Percentiles rank a stretch among this genome's conserved stretches.
Conservation (phyloP, 2,329 filamentous ascomycete genomes). For the Trematosphaeria pertusa region DNA sequence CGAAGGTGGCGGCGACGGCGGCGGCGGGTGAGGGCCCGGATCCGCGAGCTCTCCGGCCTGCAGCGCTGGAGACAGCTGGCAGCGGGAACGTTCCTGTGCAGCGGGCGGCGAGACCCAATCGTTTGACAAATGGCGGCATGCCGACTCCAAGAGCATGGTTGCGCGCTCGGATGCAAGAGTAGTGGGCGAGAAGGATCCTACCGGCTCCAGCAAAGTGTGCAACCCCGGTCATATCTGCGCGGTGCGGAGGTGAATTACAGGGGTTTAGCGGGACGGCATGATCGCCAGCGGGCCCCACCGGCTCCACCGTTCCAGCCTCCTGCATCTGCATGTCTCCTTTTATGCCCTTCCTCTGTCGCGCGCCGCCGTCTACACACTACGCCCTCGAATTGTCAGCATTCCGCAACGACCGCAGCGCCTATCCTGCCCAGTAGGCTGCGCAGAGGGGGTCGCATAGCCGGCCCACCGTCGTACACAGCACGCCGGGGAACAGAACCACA, state of each 20-base stretch:
- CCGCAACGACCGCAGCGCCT: no score
- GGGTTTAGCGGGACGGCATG: slow-evolving; percentile 6
- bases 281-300: background rate
- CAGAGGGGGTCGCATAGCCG: background rate
- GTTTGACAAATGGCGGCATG: background rate
- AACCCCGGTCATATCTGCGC: no score
- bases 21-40: no score
- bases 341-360: background rate
- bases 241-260: slow-evolving; percentile 1
- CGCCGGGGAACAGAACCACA: slow-evolving; percentile 7
- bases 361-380: no score
- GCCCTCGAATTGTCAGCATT: no score
- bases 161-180: background rate
- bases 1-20: no score
- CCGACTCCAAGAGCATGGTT: no score
- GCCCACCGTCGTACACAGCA: no score
- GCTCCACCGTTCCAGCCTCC: slow-evolving; percentile 5
- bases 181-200: background rate
- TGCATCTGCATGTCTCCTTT: background rate
- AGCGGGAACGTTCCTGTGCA: slow-evolving; percentile 23
- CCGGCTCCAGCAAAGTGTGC: no score
- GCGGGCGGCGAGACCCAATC: slow-evolving; percentile 14
- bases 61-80: slow-evolving; percentile 11
- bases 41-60: background rate
- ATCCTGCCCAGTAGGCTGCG: no score